Percentiles rank a stretch among this genome's conserved stretches.
Conservation (phyloP, 1,139 yeast genomes). For the Saccharomyces uvarum region DNA sequence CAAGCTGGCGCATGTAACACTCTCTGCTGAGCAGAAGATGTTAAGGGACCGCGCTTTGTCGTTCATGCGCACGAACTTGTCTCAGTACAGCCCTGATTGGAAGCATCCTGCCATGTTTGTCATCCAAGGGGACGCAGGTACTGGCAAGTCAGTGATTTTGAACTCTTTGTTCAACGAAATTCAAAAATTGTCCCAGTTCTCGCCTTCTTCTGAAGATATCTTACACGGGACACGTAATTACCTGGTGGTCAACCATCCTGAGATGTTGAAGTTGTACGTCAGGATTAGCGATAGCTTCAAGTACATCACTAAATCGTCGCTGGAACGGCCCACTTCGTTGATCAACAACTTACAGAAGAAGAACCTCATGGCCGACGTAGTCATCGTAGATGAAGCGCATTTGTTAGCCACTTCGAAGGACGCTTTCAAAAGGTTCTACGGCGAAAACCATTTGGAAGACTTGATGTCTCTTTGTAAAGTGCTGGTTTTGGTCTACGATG, state of each 20-base stretch:
- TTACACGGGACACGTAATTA: conserved; percentile 30
- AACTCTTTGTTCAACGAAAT: conserved; percentile 66
- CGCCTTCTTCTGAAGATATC: conserved; percentile 11
- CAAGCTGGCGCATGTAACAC: conserved; percentile 29
- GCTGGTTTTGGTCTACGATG: conserved; percentile 36
- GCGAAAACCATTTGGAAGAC: conserved; percentile 37
- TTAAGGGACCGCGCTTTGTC: conserved; percentile 27
- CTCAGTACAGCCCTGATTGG: conserved; percentile 9
- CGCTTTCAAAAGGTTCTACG: conserved; percentile 36
- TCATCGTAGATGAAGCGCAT: conserved; percentile 40
- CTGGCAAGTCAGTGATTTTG: conserved; percentile 58
- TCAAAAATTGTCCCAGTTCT: conserved; percentile 25
- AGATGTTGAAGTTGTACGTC: conserved; percentile 37
- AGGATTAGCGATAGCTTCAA: conserved; percentile 33
- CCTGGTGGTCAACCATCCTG: conserved; percentile 39
- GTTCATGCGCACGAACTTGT: conserved; percentile 26
- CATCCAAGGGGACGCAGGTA: conserved; percentile 46
- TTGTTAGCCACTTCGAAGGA: conserved; percentile 36
- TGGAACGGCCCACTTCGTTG: conserved; percentile 38
- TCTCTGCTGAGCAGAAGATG: conserved; percentile 33
- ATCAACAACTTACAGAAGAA: conserved; percentile 31
- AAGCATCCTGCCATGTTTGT: conserved; percentile 32
- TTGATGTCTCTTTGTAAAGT: conserved; percentile 34
- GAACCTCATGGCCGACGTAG: conserved; percentile 28
- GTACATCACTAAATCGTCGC: conserved; percentile 31